These are phyloP conservation scores for Quercus parvula DNA, from an alignment of 306 rosid genomes.

Conservation along the genomic window DNA sequence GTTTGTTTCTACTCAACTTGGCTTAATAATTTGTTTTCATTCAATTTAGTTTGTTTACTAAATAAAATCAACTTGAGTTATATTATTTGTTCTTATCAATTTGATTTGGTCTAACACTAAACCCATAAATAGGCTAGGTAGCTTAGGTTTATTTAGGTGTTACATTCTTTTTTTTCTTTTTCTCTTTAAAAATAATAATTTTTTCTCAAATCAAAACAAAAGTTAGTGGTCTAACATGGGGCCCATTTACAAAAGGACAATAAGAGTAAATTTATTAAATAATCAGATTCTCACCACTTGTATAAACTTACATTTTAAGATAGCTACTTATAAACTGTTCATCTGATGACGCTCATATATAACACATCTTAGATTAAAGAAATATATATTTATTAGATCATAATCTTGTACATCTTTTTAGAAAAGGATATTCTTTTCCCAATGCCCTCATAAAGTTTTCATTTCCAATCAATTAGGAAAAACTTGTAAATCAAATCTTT, in stretches of 20 bases:
- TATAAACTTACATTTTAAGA: neutral
- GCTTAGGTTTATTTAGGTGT: neutral
- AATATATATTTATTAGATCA: neutral
- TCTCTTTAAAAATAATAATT: neutral
- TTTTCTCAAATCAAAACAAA: neutral
- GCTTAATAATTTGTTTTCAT: too few species aligned
- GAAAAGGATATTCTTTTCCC: neutral
- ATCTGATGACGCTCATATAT: accelerated
- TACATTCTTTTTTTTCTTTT: neutral
- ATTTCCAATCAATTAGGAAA: too few species aligned
- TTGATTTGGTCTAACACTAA: neutral
- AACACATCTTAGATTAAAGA: neutral
- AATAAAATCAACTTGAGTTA: neutral
- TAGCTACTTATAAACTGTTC: neutral
- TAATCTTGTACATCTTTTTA: neutral
- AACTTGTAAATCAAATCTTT: too few species aligned
- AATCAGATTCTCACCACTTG: neutral
- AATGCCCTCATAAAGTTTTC: neutral
- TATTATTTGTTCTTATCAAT: neutral
- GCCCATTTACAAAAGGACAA: neutral
- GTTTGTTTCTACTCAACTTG: too few species aligned
- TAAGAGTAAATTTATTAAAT: neutral
- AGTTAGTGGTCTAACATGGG: neutral
- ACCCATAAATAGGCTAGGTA: neutral
- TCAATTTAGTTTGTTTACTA: too few species aligned